Percentiles rank a stretch among this genome's conserved stretches.
Evolutionary conservation across 768 basidiomycete species (phyloP).

Genomic region (Rubroboletus pulcherrimus): DNA sequence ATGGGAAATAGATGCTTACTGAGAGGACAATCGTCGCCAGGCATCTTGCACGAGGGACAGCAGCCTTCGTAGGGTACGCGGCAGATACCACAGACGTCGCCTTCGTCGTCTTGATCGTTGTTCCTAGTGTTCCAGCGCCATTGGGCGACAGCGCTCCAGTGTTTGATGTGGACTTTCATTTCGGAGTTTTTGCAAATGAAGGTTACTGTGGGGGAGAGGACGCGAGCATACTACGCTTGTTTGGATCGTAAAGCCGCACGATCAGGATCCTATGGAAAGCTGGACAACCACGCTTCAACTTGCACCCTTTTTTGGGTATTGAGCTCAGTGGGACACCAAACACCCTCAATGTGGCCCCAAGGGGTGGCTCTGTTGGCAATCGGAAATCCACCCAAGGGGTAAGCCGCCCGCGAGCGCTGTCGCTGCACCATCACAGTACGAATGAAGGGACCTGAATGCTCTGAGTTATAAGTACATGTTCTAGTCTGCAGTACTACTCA

Average conservation of each 20-base stretch:
- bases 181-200: background rate
- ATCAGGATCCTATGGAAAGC: too few species aligned
- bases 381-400: too few species aligned
- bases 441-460: too few species aligned
- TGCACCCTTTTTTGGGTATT: too few species aligned
- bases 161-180: slow-evolving; percentile 79
- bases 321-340: too few species aligned
- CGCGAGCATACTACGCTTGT: background rate
- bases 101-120: slow-evolving; percentile 43
- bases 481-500: too few species aligned
- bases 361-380: too few species aligned
- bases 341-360: too few species aligned
- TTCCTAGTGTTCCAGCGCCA: slow-evolving; percentile 77
- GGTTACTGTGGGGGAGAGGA: background rate
- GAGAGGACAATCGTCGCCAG: slow-evolving; percentile 92
- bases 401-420: too few species aligned
- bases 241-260: background rate
- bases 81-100: slow-evolving; percentile 82
- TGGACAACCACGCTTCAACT: too few species aligned
- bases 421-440: too few species aligned
- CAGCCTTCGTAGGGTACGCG: slow-evolving; percentile 90
- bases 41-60: slow-evolving; percentile 94
- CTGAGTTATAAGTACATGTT: too few species aligned
- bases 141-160: slow-evolving; percentile 84
- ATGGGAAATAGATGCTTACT: slow-evolving; percentile 33